Conservation (phyloP, 1,284 basidiomycete species). For the Earliella scabrosa region DNA sequence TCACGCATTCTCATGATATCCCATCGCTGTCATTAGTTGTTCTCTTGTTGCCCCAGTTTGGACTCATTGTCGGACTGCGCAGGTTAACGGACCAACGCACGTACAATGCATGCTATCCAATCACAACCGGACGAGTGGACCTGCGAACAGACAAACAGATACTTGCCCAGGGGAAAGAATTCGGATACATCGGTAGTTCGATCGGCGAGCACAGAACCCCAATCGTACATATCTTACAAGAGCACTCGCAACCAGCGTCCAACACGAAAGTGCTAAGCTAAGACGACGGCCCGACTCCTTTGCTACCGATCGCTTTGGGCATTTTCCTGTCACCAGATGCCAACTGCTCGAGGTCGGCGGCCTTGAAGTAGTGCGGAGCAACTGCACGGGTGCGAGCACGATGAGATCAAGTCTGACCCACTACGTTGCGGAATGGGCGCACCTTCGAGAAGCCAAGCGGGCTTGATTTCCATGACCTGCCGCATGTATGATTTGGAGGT, state of each 20-base stretch:
- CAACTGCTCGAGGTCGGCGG: slow-evolving; percentile 84
- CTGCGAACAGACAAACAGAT: too few species aligned
- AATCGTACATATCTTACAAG: too few species aligned
- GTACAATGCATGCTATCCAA: too few species aligned
- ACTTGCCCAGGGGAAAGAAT: too few species aligned
- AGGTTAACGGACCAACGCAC: too few species aligned
- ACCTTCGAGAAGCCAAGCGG: slow-evolving; percentile 92
- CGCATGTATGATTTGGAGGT: slow-evolving; percentile 87
- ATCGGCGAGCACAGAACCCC: too few species aligned
- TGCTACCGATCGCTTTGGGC: slow-evolving; percentile 67
- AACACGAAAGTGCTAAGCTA: too few species aligned
- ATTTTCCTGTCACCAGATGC: slow-evolving; percentile 88
- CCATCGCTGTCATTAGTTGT: neutral
- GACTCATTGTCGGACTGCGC: neutral
- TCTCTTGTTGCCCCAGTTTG: neutral
- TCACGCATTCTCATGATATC: neutral
- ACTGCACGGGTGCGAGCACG: slow-evolving; percentile 47
- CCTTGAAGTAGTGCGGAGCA: slow-evolving; percentile 94
- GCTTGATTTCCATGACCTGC: slow-evolving; percentile 98
- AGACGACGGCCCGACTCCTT: slow-evolving; percentile 17
- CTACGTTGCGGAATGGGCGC: slow-evolving; percentile 36
- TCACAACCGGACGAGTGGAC: too few species aligned
- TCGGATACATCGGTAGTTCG: too few species aligned
- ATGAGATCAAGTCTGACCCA: neutral
- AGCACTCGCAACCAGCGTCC: too few species aligned